A percentile compares a stretch with the other conserved stretches of the same genome.
phyloP scores from a whole-genome alignment of 2,329 filamentous ascomycete species.

The Fusarium odoratissimum region DNA sequence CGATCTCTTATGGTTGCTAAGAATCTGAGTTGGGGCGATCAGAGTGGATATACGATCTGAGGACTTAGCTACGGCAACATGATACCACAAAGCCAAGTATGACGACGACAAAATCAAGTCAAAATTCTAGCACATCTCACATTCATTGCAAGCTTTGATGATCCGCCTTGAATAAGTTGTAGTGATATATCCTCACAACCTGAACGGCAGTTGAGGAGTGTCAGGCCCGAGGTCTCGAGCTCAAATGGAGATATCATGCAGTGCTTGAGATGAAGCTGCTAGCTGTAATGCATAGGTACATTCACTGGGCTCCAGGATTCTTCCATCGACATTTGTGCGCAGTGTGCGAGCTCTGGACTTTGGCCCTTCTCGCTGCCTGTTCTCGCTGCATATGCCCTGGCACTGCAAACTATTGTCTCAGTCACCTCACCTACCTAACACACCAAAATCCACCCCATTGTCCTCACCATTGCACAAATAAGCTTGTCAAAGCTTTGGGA shows the following conservation, averaged over 20 bases:
- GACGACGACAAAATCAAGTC: conserved; percentile 6
- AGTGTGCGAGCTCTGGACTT: background rate
- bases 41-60: conserved; percentile 12
- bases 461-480: background rate
- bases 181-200: no score
- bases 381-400: background rate
- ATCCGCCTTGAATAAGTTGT: background rate
- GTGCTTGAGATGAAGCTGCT: background rate
- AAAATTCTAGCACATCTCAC: background rate
- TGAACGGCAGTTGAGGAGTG: conserved; percentile 1
- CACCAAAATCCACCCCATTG: background rate
- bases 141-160: background rate
- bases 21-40: background rate
- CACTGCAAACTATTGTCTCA: conserved; percentile 12
- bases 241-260: background rate
- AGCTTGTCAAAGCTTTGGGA: background rate
- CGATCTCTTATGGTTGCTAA: background rate
- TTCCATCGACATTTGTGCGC: background rate
- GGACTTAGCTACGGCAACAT: conserved; percentile 4
- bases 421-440: background rate
- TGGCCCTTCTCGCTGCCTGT: background rate
- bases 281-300: no score
- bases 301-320: no score
- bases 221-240: background rate
- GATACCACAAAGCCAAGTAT: conserved; percentile 12